Percentiles rank a stretch among this genome's conserved stretches.
Evolutionary conservation across 306 rosid genomes (phyloP).

Genomic region (Alnus rubra): DNA sequence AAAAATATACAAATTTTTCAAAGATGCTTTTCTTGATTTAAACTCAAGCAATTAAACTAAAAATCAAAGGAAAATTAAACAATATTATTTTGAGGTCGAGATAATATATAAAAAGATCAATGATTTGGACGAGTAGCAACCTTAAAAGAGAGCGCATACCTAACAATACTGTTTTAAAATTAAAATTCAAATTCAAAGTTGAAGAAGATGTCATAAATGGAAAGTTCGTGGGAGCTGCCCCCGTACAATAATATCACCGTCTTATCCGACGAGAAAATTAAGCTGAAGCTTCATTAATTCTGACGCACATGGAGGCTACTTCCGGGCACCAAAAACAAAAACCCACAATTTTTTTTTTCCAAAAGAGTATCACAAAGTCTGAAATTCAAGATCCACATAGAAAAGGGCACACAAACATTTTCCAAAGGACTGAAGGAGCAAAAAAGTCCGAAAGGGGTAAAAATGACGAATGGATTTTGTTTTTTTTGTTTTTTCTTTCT

Average conservation of each 20-base stretch:
- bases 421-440: background rate
- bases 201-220: slow-evolving; percentile 1
- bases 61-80: too few relatives aligned
- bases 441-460: too few relatives aligned
- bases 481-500: too few relatives aligned
- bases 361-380: background rate
- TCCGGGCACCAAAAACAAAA: background rate
- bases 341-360: background rate
- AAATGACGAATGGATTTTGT: too few relatives aligned
- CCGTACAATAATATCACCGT: background rate
- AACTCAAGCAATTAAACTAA: too few relatives aligned
- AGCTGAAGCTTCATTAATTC: slow-evolving; percentile 24
- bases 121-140: too few relatives aligned
- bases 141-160: too few relatives aligned
- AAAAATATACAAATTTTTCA: too few relatives aligned
- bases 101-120: too few relatives aligned
- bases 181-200: background rate
- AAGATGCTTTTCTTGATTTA: too few relatives aligned
- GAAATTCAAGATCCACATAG: background rate
- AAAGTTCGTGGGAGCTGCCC: slow-evolving; percentile 5
- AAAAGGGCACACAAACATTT: background rate
- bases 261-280: slow-evolving; percentile 7
- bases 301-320: slow-evolving; percentile 29
- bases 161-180: too few relatives aligned
- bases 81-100: too few relatives aligned